A percentile compares a stretch with the other conserved stretches of the same genome.
These are phyloP conservation scores for Cryphonectria nitschkei DNA, from an alignment of 2,329 filamentous ascomycete species.

Conservation along the genomic window DNA sequence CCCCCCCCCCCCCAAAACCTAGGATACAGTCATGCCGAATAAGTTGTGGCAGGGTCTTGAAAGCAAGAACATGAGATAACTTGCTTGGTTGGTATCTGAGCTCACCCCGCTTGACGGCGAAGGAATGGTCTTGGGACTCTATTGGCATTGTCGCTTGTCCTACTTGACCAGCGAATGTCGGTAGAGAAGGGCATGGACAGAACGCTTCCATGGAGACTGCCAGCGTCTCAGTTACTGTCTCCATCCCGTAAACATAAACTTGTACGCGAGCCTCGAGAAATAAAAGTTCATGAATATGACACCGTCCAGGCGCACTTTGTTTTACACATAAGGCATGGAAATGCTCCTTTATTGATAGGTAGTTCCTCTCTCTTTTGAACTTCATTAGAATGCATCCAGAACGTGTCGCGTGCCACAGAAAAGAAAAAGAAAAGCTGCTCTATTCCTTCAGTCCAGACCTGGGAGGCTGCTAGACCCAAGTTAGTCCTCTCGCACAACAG, in stretches of 20 bases:
- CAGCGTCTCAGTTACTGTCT: background rate
- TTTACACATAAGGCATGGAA: constrained; percentile 16
- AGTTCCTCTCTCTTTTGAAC: constrained; percentile 5
- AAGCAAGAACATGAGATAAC: background rate
- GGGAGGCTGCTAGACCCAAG: constrained; percentile 13
- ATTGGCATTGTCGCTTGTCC: background rate
- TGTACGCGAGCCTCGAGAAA: background rate
- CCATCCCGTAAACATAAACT: background rate
- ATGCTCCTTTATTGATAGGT: constrained; percentile 2
- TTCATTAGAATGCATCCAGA: constrained; percentile 15
- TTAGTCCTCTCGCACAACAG: constrained; percentile 11
- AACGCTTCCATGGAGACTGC: background rate
- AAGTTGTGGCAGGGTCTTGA: background rate
- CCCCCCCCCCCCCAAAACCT: no score
- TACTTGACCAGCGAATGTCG: background rate
- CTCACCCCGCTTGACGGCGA: background rate
- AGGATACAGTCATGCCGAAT: background rate
- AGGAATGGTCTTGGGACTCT: background rate
- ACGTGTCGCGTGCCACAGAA: constrained; percentile 8
- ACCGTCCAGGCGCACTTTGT: background rate
- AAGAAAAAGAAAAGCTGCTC: constrained; percentile 3
- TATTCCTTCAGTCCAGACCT: constrained; percentile 1
- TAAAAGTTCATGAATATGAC: background rate
- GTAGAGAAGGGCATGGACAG: background rate
- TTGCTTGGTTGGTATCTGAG: background rate